phyloP scores from a whole-genome alignment of 2,329 filamentous ascomycete species.

The Aspergillus tanneri region DNA sequence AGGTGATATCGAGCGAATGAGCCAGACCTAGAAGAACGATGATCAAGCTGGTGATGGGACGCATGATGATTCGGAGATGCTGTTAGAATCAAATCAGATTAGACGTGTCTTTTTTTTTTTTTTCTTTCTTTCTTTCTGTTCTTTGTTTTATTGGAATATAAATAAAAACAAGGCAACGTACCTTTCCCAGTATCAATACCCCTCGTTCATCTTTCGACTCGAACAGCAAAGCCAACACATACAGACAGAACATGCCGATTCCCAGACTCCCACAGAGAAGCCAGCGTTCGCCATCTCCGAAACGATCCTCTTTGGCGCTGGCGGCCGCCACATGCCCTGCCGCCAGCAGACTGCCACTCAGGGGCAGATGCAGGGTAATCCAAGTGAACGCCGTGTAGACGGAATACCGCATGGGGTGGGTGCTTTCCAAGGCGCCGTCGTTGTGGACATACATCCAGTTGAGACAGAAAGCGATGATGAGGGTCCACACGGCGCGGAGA shows the following conservation, averaged over 20 bases:
- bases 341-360: slow-evolving; percentile 49
- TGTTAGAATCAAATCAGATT: slow-evolving; percentile 7
- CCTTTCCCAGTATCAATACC: slow-evolving; percentile 34
- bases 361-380: slow-evolving; percentile 47
- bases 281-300: slow-evolving; percentile 49
- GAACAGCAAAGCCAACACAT: slow-evolving; percentile 41
- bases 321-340: slow-evolving; percentile 49
- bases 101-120: too few species aligned
- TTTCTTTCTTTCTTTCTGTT: too few species aligned
- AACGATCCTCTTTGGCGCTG: slow-evolving; percentile 40
- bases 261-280: slow-evolving; percentile 50
- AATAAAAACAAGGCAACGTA: too few species aligned
- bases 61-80: slow-evolving; percentile 25
- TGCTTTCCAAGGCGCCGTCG: slow-evolving; percentile 46
- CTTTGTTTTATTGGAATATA: too few species aligned
- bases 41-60: slow-evolving; percentile 38
- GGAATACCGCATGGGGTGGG: slow-evolving; percentile 49
- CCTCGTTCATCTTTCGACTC: slow-evolving; percentile 38
- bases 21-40: slow-evolving; percentile 39
- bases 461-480: slow-evolving; percentile 52
- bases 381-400: slow-evolving; percentile 49
- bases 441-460: slow-evolving; percentile 54
- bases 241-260: slow-evolving; percentile 47
- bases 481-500: slow-evolving; percentile 49
- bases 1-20: slow-evolving; percentile 31